Evolutionary conservation across 1,284 basidiomycete genomes (phyloP).

Genomic region (Ceratobasidium sp.): DNA sequence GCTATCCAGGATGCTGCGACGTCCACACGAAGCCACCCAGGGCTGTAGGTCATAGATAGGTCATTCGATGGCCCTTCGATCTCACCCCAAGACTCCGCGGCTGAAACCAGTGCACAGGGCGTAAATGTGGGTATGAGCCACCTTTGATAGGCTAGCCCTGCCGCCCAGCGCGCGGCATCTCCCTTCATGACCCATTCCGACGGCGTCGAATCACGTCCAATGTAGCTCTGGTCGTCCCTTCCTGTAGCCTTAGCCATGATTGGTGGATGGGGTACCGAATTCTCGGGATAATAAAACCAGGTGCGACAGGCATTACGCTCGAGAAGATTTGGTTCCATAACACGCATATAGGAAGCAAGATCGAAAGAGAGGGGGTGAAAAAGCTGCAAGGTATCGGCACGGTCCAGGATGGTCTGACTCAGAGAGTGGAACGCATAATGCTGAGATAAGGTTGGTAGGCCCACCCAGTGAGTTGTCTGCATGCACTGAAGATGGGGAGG

Average conservation of each 20-base stretch:
- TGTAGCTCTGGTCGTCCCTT: not conserved
- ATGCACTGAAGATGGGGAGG: constrained; percentile 56
- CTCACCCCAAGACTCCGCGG: not conserved
- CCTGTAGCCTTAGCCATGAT: not conserved
- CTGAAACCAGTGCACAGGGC: not conserved
- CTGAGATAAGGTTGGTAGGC: constrained; percentile 52
- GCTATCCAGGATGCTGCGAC: constrained; percentile 6
- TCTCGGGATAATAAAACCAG: not conserved
- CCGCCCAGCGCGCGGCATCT: constrained; percentile 2
- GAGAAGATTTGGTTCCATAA: not conserved
- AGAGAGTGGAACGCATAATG: constrained; percentile 51
- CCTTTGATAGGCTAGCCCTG: not conserved
- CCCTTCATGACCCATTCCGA: not conserved
- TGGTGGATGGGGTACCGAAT: not conserved
- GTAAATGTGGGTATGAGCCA: not conserved
- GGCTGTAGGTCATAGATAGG: not conserved
- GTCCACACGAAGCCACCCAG: not conserved
- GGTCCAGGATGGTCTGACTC: not conserved
- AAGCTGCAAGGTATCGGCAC: constrained; percentile 14
- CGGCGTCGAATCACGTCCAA: not conserved
- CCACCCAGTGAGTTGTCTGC: constrained; percentile 57
- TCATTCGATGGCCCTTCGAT: not conserved
- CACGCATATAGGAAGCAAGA: not conserved
- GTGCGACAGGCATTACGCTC: constrained; percentile 16
- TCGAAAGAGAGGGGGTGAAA: constrained; percentile 17